These are phyloP conservation scores for Plasmodium coatneyi DNA, from an alignment of 169 alveolate species.

Conservation along the genomic window DNA sequence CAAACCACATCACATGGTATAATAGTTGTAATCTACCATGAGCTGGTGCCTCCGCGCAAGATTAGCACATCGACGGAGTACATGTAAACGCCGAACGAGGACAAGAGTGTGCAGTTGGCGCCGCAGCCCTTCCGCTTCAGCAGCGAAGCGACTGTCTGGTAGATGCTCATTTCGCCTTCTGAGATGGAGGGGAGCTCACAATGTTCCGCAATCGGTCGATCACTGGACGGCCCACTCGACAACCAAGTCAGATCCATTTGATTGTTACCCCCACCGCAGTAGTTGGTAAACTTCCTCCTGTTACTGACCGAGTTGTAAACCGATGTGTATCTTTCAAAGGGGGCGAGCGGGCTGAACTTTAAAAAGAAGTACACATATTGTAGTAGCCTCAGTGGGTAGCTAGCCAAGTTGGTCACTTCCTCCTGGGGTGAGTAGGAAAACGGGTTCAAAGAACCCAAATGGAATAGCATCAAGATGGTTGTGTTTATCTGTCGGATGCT, in stretches of 20 bases:
- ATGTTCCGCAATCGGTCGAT: too few species aligned
- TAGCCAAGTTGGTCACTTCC: neutral
- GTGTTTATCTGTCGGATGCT: constrained; percentile 49
- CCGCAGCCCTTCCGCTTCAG: constrained; percentile 15
- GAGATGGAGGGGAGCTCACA: constrained; percentile 57
- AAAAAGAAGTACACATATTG: constrained; percentile 31
- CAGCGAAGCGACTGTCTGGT: neutral
- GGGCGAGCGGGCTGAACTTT: constrained; percentile 9
- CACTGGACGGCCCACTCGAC: neutral
- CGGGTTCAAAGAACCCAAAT: neutral
- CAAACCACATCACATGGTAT: neutral
- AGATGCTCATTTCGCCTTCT: constrained; percentile 16
- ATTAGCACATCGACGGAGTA: constrained; percentile 44
- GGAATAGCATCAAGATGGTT: constrained; percentile 26
- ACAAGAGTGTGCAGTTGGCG: neutral
- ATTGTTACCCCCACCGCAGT: neutral
- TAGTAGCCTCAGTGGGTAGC: neutral
- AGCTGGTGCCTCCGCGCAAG: neutral
- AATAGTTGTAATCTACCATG: neutral
- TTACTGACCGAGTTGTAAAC: constrained; percentile 16
- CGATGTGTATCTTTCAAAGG: constrained; percentile 54
- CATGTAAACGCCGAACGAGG: constrained; percentile 18
- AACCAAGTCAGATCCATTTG: neutral
- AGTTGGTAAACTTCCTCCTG: constrained; percentile 7
- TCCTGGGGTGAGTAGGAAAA: neutral